Conservation (phyloP, 257 asterid genomes). For the Oldenlandia corymbosa region DNA sequence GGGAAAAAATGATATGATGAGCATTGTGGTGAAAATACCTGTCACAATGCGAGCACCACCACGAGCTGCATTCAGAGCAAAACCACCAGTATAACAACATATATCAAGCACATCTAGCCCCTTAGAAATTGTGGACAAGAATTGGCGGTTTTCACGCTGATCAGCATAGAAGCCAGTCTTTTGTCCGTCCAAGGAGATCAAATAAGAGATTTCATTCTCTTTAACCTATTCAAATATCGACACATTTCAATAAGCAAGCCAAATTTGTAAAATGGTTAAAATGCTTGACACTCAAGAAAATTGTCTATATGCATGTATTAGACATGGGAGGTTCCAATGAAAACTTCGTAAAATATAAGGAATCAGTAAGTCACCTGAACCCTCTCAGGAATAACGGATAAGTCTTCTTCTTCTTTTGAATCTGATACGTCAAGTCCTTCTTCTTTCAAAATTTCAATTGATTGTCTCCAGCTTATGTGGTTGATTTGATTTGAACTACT, state of each 20-base stretch:
- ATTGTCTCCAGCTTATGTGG: slow-evolving; percentile 82
- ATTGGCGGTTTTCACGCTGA: slow-evolving; percentile 88
- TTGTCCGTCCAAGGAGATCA: slow-evolving; percentile 84
- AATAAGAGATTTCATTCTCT: slow-evolving; percentile 77
- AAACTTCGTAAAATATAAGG: background rate
- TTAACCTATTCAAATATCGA: slow-evolving; percentile 39
- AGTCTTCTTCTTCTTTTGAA: slow-evolving; percentile 31
- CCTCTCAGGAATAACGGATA: slow-evolving; percentile 38
- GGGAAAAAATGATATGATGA: slow-evolving; percentile 5
- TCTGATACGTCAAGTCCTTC: slow-evolving; percentile 71
- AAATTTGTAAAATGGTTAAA: background rate
- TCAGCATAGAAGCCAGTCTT: slow-evolving; percentile 97
- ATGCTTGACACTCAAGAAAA: background rate
- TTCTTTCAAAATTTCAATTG: slow-evolving; percentile 79
- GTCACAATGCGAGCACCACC: slow-evolving; percentile 79
- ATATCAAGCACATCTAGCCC: slow-evolving; percentile 74
- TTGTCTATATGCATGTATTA: too few relatives aligned
- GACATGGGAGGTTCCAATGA: background rate
- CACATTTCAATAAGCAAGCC: background rate
- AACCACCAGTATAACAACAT: slow-evolving; percentile 95
- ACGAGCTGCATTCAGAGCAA: slow-evolving; percentile 76
- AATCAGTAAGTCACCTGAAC: slow-evolving; percentile 45
- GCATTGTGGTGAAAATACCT: slow-evolving; percentile 37
- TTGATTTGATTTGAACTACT: slow-evolving; percentile 40
- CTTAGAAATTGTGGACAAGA: slow-evolving; percentile 67